Percentiles rank a stretch among this genome's conserved stretches.
These are phyloP conservation scores for Candida nemodendra DNA, from an alignment of 805 yeast species.

Conservation along the genomic window DNA sequence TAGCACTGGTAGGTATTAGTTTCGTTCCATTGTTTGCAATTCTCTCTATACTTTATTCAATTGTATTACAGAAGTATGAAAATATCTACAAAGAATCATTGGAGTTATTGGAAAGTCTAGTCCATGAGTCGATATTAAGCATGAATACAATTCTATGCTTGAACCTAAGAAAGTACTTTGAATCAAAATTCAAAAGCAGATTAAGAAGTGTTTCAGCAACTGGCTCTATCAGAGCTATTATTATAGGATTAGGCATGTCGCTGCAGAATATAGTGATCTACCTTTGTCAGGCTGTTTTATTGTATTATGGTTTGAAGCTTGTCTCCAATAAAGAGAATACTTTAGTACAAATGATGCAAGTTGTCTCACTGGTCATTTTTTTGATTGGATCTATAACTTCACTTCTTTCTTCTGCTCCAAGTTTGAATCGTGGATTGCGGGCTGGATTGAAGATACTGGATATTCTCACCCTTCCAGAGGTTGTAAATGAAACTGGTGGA, in stretches of 20 bases:
- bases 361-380: slow-evolving; percentile 70
- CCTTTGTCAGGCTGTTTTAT: slow-evolving; percentile 66
- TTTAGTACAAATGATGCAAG: slow-evolving; percentile 58
- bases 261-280: slow-evolving; percentile 51
- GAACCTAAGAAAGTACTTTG: slow-evolving; percentile 51
- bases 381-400: slow-evolving; percentile 64
- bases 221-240: slow-evolving; percentile 54
- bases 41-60: slow-evolving; percentile 52
- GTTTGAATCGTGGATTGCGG: slow-evolving; percentile 73
- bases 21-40: slow-evolving; percentile 63
- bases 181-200: slow-evolving; percentile 31
- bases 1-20: slow-evolving; percentile 78
- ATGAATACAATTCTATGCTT: slow-evolving; percentile 64
- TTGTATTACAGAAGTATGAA: slow-evolving; percentile 53
- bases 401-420: slow-evolving; percentile 68
- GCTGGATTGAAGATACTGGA: slow-evolving; percentile 56
- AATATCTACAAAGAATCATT: slow-evolving; percentile 55
- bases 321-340: slow-evolving; percentile 58
- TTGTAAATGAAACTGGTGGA: slow-evolving; percentile 40
- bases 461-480: slow-evolving; percentile 36
- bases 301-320: slow-evolving; percentile 78
- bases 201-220: slow-evolving; percentile 33
- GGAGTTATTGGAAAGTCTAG: slow-evolving; percentile 50
- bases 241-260: slow-evolving; percentile 69
- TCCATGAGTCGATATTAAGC: slow-evolving; percentile 54